Conservation (phyloP, 352 stramenopile species). For the Globisporangium paddicum region DNA sequence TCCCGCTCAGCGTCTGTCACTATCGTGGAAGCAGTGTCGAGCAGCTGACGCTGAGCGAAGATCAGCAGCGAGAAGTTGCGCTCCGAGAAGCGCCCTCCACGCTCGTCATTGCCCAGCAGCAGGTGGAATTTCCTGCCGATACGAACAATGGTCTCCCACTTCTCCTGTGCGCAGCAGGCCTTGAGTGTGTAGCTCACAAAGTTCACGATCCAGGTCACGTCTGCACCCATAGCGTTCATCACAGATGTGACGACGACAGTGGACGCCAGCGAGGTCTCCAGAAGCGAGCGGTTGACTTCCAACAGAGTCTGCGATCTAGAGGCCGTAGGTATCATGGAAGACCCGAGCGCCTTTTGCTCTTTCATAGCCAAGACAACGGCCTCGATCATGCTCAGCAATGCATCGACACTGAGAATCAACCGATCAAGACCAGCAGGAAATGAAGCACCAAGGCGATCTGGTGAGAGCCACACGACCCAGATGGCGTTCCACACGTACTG, state of each 20-base stretch:
- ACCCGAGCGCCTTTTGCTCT: conserved; percentile 7
- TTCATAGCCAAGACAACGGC: conserved; percentile 15
- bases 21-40: conserved; percentile 24
- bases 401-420: conserved; percentile 29
- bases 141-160: conserved; percentile 54
- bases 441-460: conserved; percentile 19
- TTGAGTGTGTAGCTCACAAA: conserved; percentile 38
- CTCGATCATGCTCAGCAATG: conserved; percentile 62
- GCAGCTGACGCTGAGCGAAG: conserved; percentile 62
- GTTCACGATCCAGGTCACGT: conserved; percentile 44
- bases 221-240: conserved; percentile 26
- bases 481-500: conserved; percentile 59
- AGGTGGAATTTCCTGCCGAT: conserved; percentile 50
- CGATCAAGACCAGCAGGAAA: conserved; percentile 11
- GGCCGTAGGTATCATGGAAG: not conserved
- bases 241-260: conserved; percentile 32
- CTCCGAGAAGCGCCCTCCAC: conserved; percentile 51
- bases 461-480: conserved; percentile 51
- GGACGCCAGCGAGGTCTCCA: conserved; percentile 19
- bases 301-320: not conserved
- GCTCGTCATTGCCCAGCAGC: conserved; percentile 23
- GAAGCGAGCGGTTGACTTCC: conserved; percentile 6
- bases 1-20: conserved; percentile 28
- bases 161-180: conserved; percentile 23
- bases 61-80: conserved; percentile 50